Evolutionary conservation across 108 stramenopile genomes (phyloP).

Genomic region (Licmophora abbreviata): DNA sequence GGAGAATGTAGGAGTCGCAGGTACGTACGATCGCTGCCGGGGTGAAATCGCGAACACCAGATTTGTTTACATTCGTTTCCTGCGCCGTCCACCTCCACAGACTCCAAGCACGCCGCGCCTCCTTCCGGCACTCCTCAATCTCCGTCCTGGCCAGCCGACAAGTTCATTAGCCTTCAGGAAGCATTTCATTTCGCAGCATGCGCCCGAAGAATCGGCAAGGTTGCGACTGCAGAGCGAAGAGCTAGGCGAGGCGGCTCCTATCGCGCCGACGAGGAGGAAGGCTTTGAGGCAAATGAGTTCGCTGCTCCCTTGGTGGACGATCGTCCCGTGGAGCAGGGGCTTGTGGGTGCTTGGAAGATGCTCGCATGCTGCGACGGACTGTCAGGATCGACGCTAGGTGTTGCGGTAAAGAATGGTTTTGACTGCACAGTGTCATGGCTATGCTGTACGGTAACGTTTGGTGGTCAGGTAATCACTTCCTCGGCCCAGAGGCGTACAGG

Average conservation of each 20-base stretch:
- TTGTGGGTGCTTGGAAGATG: slow-evolving; percentile 46
- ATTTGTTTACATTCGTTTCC: background rate
- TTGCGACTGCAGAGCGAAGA: slow-evolving; percentile 51
- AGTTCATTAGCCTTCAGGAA: slow-evolving; percentile 56
- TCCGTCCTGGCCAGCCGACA: slow-evolving; percentile 78
- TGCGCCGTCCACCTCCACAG: no score
- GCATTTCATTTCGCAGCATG: slow-evolving; percentile 86
- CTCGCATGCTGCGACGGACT: slow-evolving; percentile 77
- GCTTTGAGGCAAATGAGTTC: slow-evolving; percentile 37
- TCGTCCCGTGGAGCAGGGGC: slow-evolving; percentile 5
- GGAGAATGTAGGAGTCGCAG: slow-evolving; percentile 44
- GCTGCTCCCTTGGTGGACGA: no score
- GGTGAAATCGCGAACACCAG: background rate
- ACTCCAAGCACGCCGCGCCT: slow-evolving; percentile 3
- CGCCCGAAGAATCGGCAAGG: slow-evolving; percentile 66
- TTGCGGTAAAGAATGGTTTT: slow-evolving; percentile 61
- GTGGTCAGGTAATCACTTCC: slow-evolving; percentile 46
- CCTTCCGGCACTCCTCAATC: slow-evolving; percentile 17
- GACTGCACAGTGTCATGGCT: slow-evolving; percentile 75
- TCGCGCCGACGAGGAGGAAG: slow-evolving; percentile 24
- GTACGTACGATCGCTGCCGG: slow-evolving; percentile 7
- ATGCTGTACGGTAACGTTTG: slow-evolving; percentile 51
- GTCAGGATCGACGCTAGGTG: slow-evolving; percentile 62
- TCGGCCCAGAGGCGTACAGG: slow-evolving; percentile 45
- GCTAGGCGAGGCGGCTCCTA: slow-evolving; percentile 6